Base-by-base conservation (phyloP, 2,329 filamentous ascomycete species). In the Venturia pyrina region DNA sequence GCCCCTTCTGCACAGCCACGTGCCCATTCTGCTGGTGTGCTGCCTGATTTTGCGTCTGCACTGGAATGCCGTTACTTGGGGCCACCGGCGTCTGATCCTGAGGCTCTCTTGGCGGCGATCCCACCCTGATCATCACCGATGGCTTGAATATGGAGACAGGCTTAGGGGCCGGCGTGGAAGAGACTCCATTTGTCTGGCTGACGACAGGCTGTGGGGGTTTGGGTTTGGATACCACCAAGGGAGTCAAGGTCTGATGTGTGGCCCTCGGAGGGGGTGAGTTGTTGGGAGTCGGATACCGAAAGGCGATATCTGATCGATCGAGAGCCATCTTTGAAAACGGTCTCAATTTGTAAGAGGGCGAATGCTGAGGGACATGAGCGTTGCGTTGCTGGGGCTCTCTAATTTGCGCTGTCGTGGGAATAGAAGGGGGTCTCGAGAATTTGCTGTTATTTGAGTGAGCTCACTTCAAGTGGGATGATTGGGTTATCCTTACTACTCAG, bases 401-500 rank as follows among this genome's bases (percentile, higher is more conserved):
- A 6, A 32, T 37, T 15, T 59, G 53, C 15, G 53, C 32, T 37
- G 53, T 19, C 10, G 53, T 15, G 28, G 28, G 17, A 17, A 21
- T 10, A 61, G 57, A n/a, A 40, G 32, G 32, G 17, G 37, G 60
- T 44, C 28, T 68, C 32, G 67, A 65, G 56, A 67, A 67, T 21
- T 66, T 57, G 50, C 63, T 65, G 56, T 56, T 66, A 59, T 53
- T 62, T n/a, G 64, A 43, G 41, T 65, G 21, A 41, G 11, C 11
- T 21, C 63, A 41, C 17, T 19, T 24, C 28, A 41, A 59, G 67
- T 34, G 15, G 69, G 62, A 65, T 21, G 53, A 15, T n/a, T 59
- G 53, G 5, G n/a, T 10, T 34, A 46, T 63, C 72, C 81, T 74
- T 77, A 90, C 88, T 85, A 90, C 71, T 88, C 79, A 11, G 89